phyloP scores from a whole-genome alignment of 768 basidiomycete genomes.

The Auricularia sp. region DNA sequence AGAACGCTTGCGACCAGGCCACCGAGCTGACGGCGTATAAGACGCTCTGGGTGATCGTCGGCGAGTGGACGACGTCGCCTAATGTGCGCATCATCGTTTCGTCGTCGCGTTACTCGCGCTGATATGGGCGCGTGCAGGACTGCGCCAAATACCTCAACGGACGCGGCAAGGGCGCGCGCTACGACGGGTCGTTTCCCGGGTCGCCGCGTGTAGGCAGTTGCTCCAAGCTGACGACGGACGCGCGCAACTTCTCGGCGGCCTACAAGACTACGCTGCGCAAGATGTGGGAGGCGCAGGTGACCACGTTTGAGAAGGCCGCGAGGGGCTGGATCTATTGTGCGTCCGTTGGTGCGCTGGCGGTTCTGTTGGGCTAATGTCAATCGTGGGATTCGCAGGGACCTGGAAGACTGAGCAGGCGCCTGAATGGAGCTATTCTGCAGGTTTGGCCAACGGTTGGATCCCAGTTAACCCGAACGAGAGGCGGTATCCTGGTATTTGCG shows the following conservation, averaged over 20 bases:
- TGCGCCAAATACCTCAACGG: conserved; percentile 28
- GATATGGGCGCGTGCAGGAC: conserved; percentile 8
- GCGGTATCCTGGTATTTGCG: conserved; percentile 56
- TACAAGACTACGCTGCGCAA: conserved; percentile 19
- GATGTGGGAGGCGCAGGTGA: conserved; percentile 26
- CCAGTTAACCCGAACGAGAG: conserved; percentile 45
- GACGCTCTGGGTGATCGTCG: conserved; percentile 26
- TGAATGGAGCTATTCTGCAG: conserved; percentile 86
- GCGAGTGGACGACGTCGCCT: conserved; percentile 71
- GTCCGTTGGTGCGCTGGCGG: background rate
- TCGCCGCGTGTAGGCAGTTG: conserved; percentile 21
- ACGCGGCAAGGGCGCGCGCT: conserved; percentile 21
- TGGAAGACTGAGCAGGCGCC: conserved; percentile 75
- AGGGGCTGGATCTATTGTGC: conserved; percentile 14
- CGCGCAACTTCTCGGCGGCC: conserved; percentile 15
- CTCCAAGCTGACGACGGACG: conserved; percentile 17
- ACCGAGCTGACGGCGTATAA: conserved; percentile 2
- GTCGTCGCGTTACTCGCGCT: background rate
- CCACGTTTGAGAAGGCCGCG: conserved; percentile 22
- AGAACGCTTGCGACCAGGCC: conserved; percentile 8
- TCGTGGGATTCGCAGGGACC: conserved; percentile 26
- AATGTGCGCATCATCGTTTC: conserved; percentile 46
- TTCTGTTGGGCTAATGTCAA: background rate
- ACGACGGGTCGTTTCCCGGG: conserved; percentile 17
- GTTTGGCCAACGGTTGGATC: conserved; percentile 76